Conservation (phyloP, 164 flowering plant species). For the Magnolia kwangsiensis region DNA sequence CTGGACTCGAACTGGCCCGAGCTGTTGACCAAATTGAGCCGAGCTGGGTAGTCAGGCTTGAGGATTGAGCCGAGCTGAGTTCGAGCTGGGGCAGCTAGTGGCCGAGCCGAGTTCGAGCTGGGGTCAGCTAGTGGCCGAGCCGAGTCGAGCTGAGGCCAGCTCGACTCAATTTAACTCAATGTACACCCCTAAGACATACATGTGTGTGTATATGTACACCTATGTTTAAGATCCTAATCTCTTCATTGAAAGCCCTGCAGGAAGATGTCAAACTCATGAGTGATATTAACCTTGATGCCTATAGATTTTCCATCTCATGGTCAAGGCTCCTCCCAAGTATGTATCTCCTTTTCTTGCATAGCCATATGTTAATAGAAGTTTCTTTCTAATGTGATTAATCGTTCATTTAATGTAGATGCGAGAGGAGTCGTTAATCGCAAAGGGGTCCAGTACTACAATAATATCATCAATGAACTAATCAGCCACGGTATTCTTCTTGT, state of each 20-base stretch:
- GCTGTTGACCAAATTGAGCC: too few relatives aligned
- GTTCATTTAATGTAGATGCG: constrained; percentile 5
- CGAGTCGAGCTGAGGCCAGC: too few relatives aligned
- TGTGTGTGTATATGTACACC: too few relatives aligned
- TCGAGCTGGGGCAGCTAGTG: too few relatives aligned
- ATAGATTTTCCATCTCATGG: constrained; percentile 26
- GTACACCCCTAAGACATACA: too few relatives aligned
- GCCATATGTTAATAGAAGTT: background rate
- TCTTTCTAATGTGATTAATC: too few relatives aligned
- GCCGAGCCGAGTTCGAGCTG: too few relatives aligned
- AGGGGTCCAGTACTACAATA: constrained; percentile 19
- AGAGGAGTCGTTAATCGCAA: constrained; percentile 19
- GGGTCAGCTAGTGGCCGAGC: too few relatives aligned
- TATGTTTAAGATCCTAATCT: background rate
- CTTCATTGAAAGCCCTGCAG: constrained; percentile 5
- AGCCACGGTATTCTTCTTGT: constrained; percentile 7
- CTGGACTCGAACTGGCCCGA: too few relatives aligned
- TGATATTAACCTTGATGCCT: constrained; percentile 16
- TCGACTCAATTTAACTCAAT: too few relatives aligned
- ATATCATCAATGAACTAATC: constrained; percentile 18
- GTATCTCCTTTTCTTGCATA: background rate
- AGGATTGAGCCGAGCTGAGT: too few relatives aligned
- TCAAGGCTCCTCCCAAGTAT: constrained; percentile 21
- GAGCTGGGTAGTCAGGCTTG: too few relatives aligned
- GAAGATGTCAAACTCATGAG: constrained; percentile 23